Conservation (phyloP, 176 grass and related monocot species). For the Eleusine coracana region DNA sequence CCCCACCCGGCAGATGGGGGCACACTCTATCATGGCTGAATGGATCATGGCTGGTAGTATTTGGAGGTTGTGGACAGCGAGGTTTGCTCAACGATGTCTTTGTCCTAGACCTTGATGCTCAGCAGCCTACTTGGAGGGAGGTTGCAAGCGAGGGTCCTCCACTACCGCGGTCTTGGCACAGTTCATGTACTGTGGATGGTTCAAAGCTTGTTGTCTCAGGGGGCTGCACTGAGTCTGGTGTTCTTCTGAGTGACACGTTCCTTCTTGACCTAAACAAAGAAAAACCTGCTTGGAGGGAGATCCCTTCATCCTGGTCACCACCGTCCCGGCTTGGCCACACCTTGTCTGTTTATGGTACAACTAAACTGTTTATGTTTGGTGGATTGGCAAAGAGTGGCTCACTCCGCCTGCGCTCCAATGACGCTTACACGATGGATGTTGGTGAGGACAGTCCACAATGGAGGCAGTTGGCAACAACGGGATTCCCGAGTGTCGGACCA, state of each 20-base stretch:
- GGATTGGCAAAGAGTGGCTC: slow-evolving; percentile 88
- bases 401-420: slow-evolving; percentile 67
- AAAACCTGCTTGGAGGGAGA: slow-evolving; percentile 84
- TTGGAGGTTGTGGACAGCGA: slow-evolving; percentile 82
- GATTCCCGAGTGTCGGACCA: slow-evolving; percentile 51
- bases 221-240: slow-evolving; percentile 76
- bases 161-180: slow-evolving; percentile 95
- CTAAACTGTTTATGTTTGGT: slow-evolving; percentile 92
- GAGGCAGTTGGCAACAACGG: slow-evolving; percentile 66
- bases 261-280: slow-evolving; percentile 84
- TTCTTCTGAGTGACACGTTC: slow-evolving; percentile 89
- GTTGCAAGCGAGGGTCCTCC: slow-evolving; percentile 58
- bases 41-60: slow-evolving; percentile 92
- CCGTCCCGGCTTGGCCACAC: slow-evolving; percentile 88
- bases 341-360: slow-evolving; percentile 70
- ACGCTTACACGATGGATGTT: slow-evolving; percentile 72
- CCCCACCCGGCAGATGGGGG: slow-evolving; percentile 90
- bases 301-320: slow-evolving; percentile 64
- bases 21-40: slow-evolving; percentile 92
- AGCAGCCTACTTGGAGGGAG: slow-evolving; percentile 90
- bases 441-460: slow-evolving; percentile 74
- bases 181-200: slow-evolving; percentile 87
- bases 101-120: slow-evolving; percentile 84
- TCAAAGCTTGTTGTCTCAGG: slow-evolving; percentile 94
- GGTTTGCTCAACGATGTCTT: slow-evolving; percentile 94